These are phyloP conservation scores for Aristolochia fimbriata DNA, from an alignment of 164 flowering plant species.

Conservation along the genomic window DNA sequence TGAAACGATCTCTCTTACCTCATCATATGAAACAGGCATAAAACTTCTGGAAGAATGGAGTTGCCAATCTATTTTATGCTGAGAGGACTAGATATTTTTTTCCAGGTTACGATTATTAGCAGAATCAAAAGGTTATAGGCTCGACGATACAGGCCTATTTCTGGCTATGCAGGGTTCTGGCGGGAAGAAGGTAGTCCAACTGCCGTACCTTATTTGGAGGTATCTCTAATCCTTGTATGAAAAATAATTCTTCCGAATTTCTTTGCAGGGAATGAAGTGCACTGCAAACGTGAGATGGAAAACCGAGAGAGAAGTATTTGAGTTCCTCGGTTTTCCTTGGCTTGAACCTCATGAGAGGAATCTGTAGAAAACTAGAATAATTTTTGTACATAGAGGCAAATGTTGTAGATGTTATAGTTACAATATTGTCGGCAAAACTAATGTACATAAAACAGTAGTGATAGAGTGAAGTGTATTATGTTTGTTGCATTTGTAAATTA, in stretches of 20 bases:
- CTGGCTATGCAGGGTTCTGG: slow-evolving; percentile 69
- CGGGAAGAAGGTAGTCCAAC: slow-evolving; percentile 50
- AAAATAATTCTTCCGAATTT: not conserved
- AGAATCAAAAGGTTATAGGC: slow-evolving; percentile 83
- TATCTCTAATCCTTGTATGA: not conserved
- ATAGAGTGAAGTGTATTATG: too few relatives aligned
- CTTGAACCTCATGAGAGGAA: slow-evolving; percentile 90
- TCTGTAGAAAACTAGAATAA: slow-evolving; percentile 27
- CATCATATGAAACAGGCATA: not conserved
- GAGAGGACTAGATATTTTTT: not conserved
- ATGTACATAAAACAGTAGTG: too few relatives aligned
- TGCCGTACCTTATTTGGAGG: not conserved
- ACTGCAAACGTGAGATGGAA: slow-evolving; percentile 47
- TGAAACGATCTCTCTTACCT: too few relatives aligned
- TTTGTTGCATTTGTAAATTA: too few relatives aligned
- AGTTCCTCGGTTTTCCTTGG: slow-evolving; percentile 89
- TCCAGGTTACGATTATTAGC: slow-evolving; percentile 88
- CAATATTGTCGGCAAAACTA: too few relatives aligned
- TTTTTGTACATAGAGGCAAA: not conserved
- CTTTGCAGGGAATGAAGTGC: slow-evolving; percentile 46
- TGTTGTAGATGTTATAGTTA: too few relatives aligned
- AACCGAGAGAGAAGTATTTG: slow-evolving; percentile 85
- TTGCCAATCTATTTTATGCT: too few relatives aligned
- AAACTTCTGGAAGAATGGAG: too few relatives aligned
- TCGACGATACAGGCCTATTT: slow-evolving; percentile 91